Evolutionary conservation across 177 flowering plant genomes (phyloP), one percentile per base, ranked within the genome.

Genomic region (Vitis hybrid): DNA sequence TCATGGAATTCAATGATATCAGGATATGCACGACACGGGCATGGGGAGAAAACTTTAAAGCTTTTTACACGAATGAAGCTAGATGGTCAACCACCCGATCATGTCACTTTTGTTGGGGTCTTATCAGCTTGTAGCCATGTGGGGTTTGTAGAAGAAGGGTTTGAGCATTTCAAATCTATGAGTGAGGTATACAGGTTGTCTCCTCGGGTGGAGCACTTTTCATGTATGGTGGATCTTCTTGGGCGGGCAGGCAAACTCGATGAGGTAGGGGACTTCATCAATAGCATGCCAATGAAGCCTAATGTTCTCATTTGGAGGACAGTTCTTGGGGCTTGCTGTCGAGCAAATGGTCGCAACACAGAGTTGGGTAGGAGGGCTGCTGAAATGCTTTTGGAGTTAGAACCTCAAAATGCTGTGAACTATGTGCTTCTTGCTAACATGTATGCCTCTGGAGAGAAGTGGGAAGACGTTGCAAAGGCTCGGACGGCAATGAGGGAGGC

Each of bases 1-100:
- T 86, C 98, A 11, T 94, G 97, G 98, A 94, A 94, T 69, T 89
- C 98, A 18, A 89, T 94, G 94, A 90, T 94, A 77, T 88, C 93
- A 45, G 97, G 97, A 20, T 90, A 84, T 83, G 97, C 98, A 64
- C 82, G 97, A 54, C 91, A 94, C 78, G 98, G 98, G 20, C 84
- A 77, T 55, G 97, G 94, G 19, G 76, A 78, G 6, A 73, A 90
- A 78, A 90, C 97, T 59, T 67, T 94, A 49, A 78, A 82, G 10
- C 71, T 90, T 50, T 94, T 94, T 62, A 50, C 22, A 13, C 66
- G 73, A 68, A 89, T 94, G 97, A 83, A 82, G 74, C 39, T 66
- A 26, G 77, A 75, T 48, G 93, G 84, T 56, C 89, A 79, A 65
- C 53, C 55, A 16, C 98, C 97, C 14, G 97, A 92, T 81, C 92